Conservation (phyloP, 2,329 filamentous ascomycete genomes). For the Claviceps lovelessii region DNA sequence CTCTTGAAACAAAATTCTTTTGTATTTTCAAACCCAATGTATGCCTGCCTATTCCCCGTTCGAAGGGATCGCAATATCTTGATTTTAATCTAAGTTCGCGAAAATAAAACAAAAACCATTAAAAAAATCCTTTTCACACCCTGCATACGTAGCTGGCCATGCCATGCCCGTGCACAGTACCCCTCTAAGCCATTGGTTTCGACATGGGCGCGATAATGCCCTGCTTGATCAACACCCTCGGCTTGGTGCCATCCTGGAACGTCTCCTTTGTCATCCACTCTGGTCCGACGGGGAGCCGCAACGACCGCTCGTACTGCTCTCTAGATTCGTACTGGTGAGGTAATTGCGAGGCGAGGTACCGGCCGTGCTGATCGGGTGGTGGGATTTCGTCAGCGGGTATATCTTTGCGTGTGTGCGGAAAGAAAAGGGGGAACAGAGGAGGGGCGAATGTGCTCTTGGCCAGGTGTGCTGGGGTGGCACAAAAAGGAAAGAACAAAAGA, state of each 20-base stretch:
- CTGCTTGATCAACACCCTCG: conserved; percentile 78
- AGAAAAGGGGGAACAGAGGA: too few species aligned
- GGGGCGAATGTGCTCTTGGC: too few species aligned
- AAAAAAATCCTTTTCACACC: too few species aligned
- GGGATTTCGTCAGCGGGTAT: background rate
- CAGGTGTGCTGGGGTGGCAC: too few species aligned
- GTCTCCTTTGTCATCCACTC: conserved; percentile 97
- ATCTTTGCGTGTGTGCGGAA: background rate
- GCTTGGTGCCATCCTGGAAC: conserved; percentile 80
- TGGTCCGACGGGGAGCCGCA: conserved; percentile 75
- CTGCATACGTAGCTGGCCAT: too few species aligned
- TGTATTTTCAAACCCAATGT: too few species aligned
- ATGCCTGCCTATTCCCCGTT: too few species aligned
- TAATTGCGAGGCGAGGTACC: conserved; percentile 70
- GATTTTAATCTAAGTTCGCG: too few species aligned
- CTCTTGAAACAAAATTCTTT: too few species aligned
- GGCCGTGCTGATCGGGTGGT: conserved; percentile 47
- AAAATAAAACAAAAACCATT: too few species aligned
- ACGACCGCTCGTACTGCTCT: conserved; percentile 78
- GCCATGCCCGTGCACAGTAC: too few species aligned
- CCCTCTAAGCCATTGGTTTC: conserved; percentile 44
- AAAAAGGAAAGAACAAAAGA: background rate
- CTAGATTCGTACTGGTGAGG: conserved; percentile 82
- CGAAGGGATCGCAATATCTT: too few species aligned
- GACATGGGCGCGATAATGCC: conserved; percentile 80